Percentiles rank a stretch among this genome's conserved stretches.
Evolutionary conservation across 495 filamentous ascomycete genomes (phyloP).

Genomic region (Penicillium psychrofluorescens): DNA sequence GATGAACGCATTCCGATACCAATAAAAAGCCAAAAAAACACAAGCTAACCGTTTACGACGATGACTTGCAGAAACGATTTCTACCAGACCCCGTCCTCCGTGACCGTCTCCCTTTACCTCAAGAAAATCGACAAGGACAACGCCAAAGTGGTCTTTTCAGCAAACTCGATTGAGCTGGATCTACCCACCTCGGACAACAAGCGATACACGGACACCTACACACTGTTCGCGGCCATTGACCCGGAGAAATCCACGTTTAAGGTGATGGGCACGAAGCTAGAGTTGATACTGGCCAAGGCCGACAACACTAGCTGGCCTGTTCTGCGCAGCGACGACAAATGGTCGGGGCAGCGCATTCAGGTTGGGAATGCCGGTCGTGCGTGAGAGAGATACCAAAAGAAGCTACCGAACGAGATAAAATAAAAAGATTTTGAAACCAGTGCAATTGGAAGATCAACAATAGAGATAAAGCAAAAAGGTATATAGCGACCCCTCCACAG

Average conservation of each 20-base stretch:
- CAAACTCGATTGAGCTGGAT: conserved; percentile 59
- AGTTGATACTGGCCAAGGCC: conserved; percentile 75
- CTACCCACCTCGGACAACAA: conserved; percentile 80
- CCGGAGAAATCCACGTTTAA: conserved; percentile 66
- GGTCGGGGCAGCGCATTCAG: conserved; percentile 75
- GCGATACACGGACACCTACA: conserved; percentile 66
- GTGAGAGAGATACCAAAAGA: conserved; percentile 20
- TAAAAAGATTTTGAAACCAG: too few relatives aligned
- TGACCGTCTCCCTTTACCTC: conserved; percentile 88
- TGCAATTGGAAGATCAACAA: background rate
- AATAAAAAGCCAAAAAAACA: background rate
- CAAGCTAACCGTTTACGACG: background rate
- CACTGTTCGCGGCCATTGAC: conserved; percentile 71
- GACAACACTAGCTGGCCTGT: conserved; percentile 84
- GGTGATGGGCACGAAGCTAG: conserved; percentile 92
- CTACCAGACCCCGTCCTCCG: conserved; percentile 81
- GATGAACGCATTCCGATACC: background rate
- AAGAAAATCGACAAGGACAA: conserved; percentile 90
- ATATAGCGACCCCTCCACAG: conserved; percentile 43
- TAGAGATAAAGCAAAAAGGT: conserved; percentile 15
- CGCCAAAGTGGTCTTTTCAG: conserved; percentile 61
- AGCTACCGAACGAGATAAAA: background rate
- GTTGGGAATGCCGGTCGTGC: conserved; percentile 69
- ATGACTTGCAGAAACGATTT: conserved; percentile 64
- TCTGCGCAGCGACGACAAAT: conserved; percentile 74